Conservation (phyloP, 2,329 filamentous ascomycete species). For the Cladosporium velox region DNA sequence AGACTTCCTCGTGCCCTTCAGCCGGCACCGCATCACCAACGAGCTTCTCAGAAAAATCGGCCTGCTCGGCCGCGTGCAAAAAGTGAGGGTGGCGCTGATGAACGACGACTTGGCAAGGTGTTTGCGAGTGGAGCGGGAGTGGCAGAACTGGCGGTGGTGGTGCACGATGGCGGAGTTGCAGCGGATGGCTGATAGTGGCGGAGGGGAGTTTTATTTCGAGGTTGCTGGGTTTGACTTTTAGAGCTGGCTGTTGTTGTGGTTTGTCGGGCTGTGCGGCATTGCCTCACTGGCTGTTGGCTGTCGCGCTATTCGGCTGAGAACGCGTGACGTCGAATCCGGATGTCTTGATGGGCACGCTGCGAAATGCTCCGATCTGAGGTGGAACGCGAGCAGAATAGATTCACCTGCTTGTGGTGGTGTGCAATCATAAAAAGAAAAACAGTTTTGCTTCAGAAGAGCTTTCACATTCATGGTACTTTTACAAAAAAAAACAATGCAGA, state of each 20-base stretch:
- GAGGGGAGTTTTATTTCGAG: not conserved
- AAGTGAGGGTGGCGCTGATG: not conserved
- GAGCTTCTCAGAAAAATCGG: not conserved
- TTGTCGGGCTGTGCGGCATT: not conserved
- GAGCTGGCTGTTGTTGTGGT: not conserved
- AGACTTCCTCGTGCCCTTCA: not conserved
- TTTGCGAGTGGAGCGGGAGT: not conserved
- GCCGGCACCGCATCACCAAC: not conserved
- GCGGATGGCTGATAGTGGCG: not conserved
- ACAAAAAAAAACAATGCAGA: not conserved
- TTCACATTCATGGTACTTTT: not conserved
- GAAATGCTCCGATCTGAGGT: not conserved
- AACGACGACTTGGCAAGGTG: not conserved
- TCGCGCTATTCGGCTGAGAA: not conserved
- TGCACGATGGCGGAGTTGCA: not conserved
- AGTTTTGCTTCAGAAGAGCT: not conserved
- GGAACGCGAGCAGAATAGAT: not conserved
- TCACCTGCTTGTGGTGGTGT: not conserved
- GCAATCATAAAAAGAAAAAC: not conserved
- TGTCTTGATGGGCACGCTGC: not conserved
- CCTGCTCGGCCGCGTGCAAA: not conserved
- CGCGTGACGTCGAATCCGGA: not conserved
- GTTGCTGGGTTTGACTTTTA: not conserved
- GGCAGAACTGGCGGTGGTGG: not conserved
- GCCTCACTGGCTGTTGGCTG: not conserved